Evolutionary conservation across 495 filamentous ascomycete genomes (phyloP), one percentile per base, ranked within the genome.

Genomic region (Cercophora sp.): DNA sequence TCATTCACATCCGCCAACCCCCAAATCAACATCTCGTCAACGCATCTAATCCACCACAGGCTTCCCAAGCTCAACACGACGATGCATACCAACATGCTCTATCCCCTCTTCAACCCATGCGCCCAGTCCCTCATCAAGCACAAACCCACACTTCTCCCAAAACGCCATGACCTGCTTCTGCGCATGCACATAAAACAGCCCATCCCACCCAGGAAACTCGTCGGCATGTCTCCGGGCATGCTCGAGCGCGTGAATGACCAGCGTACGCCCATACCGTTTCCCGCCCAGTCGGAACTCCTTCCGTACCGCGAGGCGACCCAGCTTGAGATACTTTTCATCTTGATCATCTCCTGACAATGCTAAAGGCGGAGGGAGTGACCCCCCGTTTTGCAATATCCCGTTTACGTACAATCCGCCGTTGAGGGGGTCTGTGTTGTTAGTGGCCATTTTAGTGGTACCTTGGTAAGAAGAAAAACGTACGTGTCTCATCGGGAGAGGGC

Each of bases 101-200:
- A 95, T 89, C 18, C 87, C 89, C 56, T 94, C 89, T 71, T 96
- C 91, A 32, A 73, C 70, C 88, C 91, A 96, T 55, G 56, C 70
- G 0, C 88, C 87, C 81, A 93, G 79, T 6, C 64, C 68, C 62
- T 81, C 73, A 69, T 96, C 90, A 6, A 77, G 64, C 56, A 67
- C 63, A 61, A 95, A 96, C 0, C 89, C 89, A 66, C 81, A 73
- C 47, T 70, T 70, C 49, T 59, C 62, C 79, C 87, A 94, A 56
- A 82, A 65, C 54, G 60, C 61, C 56, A 79, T 75, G 22, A 85
- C 83, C 10, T 68, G 56, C 53, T 73, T 77, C 72, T 90, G 87
- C 18, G 88, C 87, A 73, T 94, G 89, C 18, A 84, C 76, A 62
- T 89, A 79, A 3, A 87, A 66, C 55, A 94, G 68, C 0, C 89